Percentiles rank a stretch among this genome's conserved stretches.
phyloP scores from a whole-genome alignment of 2,329 filamentous ascomycete genomes.

The Botrytis sinoallii region DNA sequence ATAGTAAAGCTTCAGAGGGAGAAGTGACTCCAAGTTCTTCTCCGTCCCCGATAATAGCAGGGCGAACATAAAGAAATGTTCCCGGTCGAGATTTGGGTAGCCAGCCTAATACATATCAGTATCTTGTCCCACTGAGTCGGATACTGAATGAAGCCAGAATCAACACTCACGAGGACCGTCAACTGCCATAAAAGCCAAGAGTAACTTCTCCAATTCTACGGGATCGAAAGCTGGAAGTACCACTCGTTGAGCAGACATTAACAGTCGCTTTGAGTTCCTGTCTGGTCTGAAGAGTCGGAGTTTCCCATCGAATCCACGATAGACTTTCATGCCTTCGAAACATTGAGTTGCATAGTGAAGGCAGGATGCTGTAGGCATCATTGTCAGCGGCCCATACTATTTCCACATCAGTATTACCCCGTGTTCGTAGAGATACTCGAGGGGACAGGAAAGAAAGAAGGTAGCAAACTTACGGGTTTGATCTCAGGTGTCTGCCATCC shows the following conservation, averaged over 20 bases:
- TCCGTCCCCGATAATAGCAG: constrained; percentile 82
- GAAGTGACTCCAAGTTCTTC: constrained; percentile 75
- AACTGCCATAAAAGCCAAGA: constrained; percentile 66
- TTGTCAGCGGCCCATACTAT: constrained; percentile 10
- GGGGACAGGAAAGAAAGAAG: background rate
- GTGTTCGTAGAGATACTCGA: background rate
- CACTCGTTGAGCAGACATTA: constrained; percentile 62
- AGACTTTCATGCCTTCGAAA: constrained; percentile 59
- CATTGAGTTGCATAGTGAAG: constrained; percentile 25
- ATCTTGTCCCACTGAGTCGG: background rate
- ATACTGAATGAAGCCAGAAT: background rate
- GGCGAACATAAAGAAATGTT: constrained; percentile 77
- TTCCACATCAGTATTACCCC: background rate
- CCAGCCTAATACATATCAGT: constrained; percentile 54
- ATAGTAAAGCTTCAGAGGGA: constrained; percentile 79
- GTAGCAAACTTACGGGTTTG: constrained; percentile 63
- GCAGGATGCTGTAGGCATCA: constrained; percentile 23
- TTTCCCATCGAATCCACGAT: constrained; percentile 56
- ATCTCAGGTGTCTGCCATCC: constrained; percentile 71
- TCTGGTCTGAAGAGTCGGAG: constrained; percentile 30
- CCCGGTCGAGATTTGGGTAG: constrained; percentile 67
- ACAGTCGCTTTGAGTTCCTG: constrained; percentile 47
- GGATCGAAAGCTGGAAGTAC: constrained; percentile 72
- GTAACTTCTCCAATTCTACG: constrained; percentile 68
- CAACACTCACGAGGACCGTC: constrained; percentile 53